Percentiles rank a stretch among this genome's conserved stretches.
phyloP scores from a whole-genome alignment of 345 rosid genomes.

The Raphanus sativus region DNA sequence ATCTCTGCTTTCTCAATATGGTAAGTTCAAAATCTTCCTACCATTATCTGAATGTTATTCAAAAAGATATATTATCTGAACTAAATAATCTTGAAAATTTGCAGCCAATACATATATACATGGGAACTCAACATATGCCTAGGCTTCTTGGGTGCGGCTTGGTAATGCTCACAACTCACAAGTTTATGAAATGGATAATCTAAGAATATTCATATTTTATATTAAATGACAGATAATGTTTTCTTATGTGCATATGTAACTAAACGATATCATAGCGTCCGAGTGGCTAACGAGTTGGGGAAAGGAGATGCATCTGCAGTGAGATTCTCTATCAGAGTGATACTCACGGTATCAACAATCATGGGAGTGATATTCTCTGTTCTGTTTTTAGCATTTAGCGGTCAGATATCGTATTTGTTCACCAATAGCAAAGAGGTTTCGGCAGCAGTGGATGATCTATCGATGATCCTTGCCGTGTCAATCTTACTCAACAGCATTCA shows the following conservation, averaged over 20 bases:
- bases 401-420: conserved; percentile 44
- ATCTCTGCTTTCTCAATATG: conserved; percentile 60
- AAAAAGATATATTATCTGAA: too few relatives aligned
- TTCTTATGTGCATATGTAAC: background rate
- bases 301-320: conserved; percentile 54
- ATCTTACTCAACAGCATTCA: conserved; percentile 53
- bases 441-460: conserved; percentile 38
- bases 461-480: conserved; percentile 47
- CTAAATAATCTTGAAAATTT: background rate
- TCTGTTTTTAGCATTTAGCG: conserved; percentile 43
- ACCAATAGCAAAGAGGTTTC: conserved; percentile 40
- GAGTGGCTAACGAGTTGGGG: conserved; percentile 64
- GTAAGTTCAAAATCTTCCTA: conserved; percentile 29
- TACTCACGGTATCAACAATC: conserved; percentile 32
- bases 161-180: conserved; percentile 38
- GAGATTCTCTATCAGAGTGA: conserved; percentile 49
- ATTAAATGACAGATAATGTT: background rate
- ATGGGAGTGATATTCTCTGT: conserved; percentile 48
- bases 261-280: conserved; percentile 40
- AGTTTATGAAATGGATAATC: background rate
- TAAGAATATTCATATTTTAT: background rate
- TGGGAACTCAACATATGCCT: conserved; percentile 62
- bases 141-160: conserved; percentile 54
- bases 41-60: background rate
- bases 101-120: conserved; percentile 41